Evolutionary conservation across 208 protist genomes (phyloP).

Genomic region (Leishmania major): DNA sequence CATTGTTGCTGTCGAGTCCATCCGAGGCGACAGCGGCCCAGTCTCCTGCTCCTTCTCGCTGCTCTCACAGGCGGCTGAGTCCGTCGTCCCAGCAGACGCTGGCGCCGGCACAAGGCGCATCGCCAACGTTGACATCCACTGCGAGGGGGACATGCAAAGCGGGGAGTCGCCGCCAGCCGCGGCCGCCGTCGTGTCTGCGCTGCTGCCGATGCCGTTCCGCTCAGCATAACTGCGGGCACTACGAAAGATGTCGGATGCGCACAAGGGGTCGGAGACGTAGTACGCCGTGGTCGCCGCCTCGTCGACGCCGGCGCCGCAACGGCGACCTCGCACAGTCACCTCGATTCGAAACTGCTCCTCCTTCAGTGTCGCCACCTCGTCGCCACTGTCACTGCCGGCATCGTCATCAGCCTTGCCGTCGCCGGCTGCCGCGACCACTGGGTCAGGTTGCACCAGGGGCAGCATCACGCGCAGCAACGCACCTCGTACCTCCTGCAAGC

Average conservation of each 20-base stretch:
- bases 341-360: conserved; percentile 19
- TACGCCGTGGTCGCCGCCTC: background rate
- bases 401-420: background rate
- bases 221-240: background rate
- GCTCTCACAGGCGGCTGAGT: background rate
- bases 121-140: background rate
- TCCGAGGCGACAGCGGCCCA: background rate
- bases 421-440: background rate
- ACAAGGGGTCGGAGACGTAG: conserved; percentile 16
- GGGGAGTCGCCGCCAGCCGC: background rate
- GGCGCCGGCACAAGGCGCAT: conserved; percentile 8
- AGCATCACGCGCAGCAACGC: conserved; percentile 3
- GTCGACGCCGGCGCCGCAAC: background rate
- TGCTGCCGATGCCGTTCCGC: background rate
- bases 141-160: background rate
- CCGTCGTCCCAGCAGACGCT: background rate
- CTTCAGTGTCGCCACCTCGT: background rate
- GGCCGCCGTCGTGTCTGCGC: background rate
- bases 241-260: conserved; percentile 1
- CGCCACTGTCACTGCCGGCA: background rate
- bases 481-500: background rate
- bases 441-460: background rate
- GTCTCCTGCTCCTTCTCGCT: background rate
- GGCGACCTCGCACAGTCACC: conserved; percentile 13
- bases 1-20: background rate